Percentiles rank a stretch among this genome's conserved stretches.
phyloP scores from a whole-genome alignment of 208 protist species.

The Vickermania ingenoplastis region DNA sequence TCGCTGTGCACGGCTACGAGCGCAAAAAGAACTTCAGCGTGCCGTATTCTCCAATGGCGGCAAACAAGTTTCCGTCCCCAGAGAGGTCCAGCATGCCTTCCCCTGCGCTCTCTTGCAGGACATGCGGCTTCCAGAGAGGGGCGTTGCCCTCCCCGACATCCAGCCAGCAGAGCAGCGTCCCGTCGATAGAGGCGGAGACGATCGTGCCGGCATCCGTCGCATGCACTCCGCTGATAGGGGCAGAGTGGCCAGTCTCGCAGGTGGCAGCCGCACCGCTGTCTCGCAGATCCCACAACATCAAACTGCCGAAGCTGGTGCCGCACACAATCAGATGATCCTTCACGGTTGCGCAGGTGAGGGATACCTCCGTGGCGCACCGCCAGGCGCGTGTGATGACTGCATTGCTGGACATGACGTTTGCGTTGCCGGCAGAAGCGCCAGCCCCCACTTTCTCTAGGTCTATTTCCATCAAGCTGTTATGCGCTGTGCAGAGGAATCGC shows the following conservation, averaged over 20 bases:
- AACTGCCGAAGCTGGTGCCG: conserved; percentile 43
- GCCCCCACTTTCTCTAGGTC: conserved; percentile 3
- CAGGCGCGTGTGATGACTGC: conserved; percentile 31
- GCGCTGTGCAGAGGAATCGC: conserved; percentile 19
- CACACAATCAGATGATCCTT: conserved; percentile 46
- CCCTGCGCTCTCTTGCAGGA: not conserved
- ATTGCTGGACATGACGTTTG: conserved; percentile 14
- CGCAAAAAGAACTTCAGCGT: not conserved
- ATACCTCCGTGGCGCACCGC: conserved; percentile 42
- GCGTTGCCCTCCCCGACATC: not conserved
- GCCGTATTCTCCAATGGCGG: not conserved
- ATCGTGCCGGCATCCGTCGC: not conserved
- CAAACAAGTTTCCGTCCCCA: not conserved
- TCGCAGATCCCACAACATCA: conserved; percentile 57
- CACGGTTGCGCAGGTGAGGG: conserved; percentile 33
- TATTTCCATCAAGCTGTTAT: conserved; percentile 38
- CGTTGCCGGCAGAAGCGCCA: not conserved
- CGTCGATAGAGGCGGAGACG: not conserved
- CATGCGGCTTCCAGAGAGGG: not conserved
- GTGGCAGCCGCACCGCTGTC: not conserved
- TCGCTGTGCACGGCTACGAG: not conserved
- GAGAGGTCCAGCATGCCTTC: not conserved
- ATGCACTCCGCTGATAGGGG: not conserved
- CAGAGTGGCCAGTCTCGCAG: not conserved
- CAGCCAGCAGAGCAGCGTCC: not conserved